phyloP scores from a whole-genome alignment of 306 rosid genomes.

The Ziziphus jujuba region DNA sequence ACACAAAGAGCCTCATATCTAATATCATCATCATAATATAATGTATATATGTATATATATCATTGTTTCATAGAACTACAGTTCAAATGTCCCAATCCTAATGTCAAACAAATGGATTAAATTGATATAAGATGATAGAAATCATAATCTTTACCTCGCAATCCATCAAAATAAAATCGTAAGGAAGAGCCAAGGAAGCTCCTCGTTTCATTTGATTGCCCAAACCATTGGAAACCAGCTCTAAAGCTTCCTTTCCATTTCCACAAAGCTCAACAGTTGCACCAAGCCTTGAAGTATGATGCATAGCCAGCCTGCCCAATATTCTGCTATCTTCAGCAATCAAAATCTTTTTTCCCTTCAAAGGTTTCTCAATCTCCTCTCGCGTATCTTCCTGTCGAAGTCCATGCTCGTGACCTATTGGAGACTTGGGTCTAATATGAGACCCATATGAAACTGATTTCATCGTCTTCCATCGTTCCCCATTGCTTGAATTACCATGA shows the following conservation, averaged over 20 bases:
- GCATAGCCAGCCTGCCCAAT: slow-evolving; percentile 31
- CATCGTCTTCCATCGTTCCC: neutral
- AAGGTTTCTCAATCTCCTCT: slow-evolving; percentile 43
- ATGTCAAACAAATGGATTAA: neutral
- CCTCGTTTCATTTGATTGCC: slow-evolving; percentile 1
- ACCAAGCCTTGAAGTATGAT: slow-evolving; percentile 41
- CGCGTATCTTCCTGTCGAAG: slow-evolving; percentile 4
- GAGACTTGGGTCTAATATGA: neutral
- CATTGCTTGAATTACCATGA: neutral
- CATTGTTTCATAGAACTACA: neutral
- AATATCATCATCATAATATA: neutral
- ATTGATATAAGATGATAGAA: neutral
- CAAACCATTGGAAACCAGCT: slow-evolving; percentile 37
- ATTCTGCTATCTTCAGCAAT: slow-evolving; percentile 46
- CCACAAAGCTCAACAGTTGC: slow-evolving; percentile 44
- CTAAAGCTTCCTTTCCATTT: slow-evolving; percentile 57
- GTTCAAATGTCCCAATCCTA: too few relatives aligned
- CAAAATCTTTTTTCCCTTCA: slow-evolving; percentile 55
- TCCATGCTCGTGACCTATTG: neutral
- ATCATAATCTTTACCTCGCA: slow-evolving; percentile 50
- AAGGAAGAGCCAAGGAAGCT: slow-evolving; percentile 39
- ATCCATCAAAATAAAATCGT: slow-evolving; percentile 73
- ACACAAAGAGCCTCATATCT: neutral
- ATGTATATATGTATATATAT: neutral
- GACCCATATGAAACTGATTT: neutral